Evolutionary conservation across 306 rosid species (phyloP).

Genomic region (Leucaena leucocephala): DNA sequence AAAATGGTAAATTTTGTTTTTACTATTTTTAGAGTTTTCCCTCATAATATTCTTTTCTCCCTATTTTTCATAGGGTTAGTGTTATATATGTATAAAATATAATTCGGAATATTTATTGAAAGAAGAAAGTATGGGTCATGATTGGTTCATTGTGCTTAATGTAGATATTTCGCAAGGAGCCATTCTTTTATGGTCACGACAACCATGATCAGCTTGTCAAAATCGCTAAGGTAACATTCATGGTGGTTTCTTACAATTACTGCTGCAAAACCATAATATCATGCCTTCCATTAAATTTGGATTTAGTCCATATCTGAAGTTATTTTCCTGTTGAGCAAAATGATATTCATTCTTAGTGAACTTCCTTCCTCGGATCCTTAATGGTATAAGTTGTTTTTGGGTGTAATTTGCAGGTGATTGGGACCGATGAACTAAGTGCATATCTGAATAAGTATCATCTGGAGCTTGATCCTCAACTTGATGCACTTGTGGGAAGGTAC

Average conservation of each 20-base stretch:
- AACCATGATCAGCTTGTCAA: conserved; percentile 91
- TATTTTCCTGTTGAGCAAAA: not conserved
- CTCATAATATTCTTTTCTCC: no score
- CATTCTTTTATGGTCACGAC: conserved; percentile 98
- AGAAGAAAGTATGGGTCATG: conserved; percentile 25
- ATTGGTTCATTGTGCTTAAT: conserved; percentile 38
- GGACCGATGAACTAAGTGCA: conserved; percentile 83
- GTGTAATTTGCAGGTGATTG: conserved; percentile 65
- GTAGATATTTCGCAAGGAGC: conserved; percentile 95
- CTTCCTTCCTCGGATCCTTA: conserved; percentile 1
- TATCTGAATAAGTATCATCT: conserved; percentile 75
- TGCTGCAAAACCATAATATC: conserved; percentile 12
- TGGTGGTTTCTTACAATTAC: conserved; percentile 29
- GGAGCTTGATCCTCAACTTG: conserved; percentile 92
- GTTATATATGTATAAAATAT: conserved; percentile 5
- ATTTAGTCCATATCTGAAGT: not conserved
- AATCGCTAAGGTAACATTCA: conserved; percentile 74
- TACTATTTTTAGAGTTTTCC: no score
- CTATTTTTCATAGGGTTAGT: no score
- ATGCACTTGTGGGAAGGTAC: conserved; percentile 86
- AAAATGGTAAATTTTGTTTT: no score
- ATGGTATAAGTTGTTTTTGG: not conserved
- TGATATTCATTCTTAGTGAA: not conserved
- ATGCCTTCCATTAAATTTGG: not conserved
- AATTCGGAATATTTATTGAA: conserved; percentile 2